Percentiles rank a stretch among this genome's conserved stretches.
Evolutionary conservation across 148 eudicot genomes (phyloP).

Genomic region (Rhododendron ovatum): DNA sequence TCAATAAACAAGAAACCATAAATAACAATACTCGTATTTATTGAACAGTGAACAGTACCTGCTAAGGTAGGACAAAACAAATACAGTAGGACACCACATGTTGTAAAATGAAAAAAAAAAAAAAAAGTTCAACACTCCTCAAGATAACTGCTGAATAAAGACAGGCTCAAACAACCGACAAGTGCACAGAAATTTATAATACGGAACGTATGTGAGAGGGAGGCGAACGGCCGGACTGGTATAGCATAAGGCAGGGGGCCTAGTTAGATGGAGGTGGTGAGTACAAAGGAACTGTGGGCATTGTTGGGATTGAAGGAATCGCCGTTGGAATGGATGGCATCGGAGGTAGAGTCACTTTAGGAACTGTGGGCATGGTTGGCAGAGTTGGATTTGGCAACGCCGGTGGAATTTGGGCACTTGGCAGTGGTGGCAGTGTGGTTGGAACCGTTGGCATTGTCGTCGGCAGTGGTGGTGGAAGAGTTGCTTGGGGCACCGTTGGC

Average conservation of each 20-base stretch:
- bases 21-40: background rate
- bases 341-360: background rate
- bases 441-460: background rate
- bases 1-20: background rate
- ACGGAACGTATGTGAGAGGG: background rate
- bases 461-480: slow-evolving; percentile 5
- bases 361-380: background rate
- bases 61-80: background rate
- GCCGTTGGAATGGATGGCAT: background rate
- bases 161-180: background rate
- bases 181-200: background rate
- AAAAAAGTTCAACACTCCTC: background rate
- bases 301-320: background rate
- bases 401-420: background rate
- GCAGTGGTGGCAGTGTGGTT: slow-evolving; percentile 3
- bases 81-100: background rate
- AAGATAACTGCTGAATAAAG: background rate
- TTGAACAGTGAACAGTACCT: background rate
- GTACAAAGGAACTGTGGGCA: background rate
- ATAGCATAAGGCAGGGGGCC: background rate
- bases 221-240: background rate
- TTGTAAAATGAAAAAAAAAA: background rate
- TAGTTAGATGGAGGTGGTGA: background rate
- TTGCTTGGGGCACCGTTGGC: slow-evolving; percentile 3
- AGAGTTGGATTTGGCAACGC: slow-evolving; percentile 10